A percentile compares a stretch with the other conserved stretches of the same genome.
Conservation (phyloP, 345 rosid genomes). For the Erodium maritimum region DNA sequence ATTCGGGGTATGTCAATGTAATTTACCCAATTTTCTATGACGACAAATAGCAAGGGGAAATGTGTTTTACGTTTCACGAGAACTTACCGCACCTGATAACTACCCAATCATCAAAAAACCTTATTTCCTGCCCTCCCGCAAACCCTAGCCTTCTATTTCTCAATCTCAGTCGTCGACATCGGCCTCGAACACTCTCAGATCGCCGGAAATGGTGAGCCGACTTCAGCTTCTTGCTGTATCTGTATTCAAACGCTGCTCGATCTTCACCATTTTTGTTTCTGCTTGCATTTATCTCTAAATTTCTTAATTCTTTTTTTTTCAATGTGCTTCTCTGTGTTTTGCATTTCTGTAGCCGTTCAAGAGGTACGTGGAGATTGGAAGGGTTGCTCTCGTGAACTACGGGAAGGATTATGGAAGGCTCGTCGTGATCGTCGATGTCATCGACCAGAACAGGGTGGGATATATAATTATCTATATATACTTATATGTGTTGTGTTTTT, state of each 20-base stretch:
- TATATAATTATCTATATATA: background rate
- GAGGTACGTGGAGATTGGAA: conserved; percentile 85
- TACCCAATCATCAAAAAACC: too few species aligned
- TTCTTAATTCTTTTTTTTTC: too few species aligned
- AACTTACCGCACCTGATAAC: too few species aligned
- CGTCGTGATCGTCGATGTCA: conserved; percentile 80
- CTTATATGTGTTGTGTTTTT: background rate
- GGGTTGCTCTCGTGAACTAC: conserved; percentile 81
- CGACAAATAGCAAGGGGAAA: too few species aligned
- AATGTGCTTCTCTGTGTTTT: background rate
- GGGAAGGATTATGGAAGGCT: conserved; percentile 77
- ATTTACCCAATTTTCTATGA: too few species aligned
- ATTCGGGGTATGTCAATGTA: too few species aligned
- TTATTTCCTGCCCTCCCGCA: too few species aligned
- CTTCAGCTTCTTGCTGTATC: background rate
- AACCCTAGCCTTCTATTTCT: too few species aligned
- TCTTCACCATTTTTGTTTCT: background rate
- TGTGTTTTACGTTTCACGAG: too few species aligned
- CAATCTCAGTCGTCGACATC: too few species aligned
- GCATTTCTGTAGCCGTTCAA: conserved; percentile 49
- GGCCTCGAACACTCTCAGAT: background rate
- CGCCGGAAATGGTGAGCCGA: background rate
- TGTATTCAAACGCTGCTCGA: background rate
- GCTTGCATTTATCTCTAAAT: background rate
- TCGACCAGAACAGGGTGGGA: conserved; percentile 76